phyloP scores from a whole-genome alignment of 208 protist genomes.

The Trypanosoma caninum region DNA sequence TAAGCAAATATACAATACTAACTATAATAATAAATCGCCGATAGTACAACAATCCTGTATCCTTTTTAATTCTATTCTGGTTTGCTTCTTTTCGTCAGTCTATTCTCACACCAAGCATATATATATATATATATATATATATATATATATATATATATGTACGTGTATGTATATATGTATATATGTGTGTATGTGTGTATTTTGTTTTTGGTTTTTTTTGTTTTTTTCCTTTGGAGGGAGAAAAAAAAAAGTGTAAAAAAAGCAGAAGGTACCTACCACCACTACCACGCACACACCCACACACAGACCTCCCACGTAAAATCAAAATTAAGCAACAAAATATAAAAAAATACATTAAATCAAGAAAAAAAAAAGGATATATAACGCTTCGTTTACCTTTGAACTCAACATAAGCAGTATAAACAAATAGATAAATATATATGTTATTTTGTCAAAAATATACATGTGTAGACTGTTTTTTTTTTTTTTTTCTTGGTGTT shows the following conservation, averaged over 20 bases:
- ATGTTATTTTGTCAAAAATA: neutral
- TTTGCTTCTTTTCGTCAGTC: too few relatives aligned
- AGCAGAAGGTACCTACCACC: neutral
- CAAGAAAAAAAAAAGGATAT: neutral
- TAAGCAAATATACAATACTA: constrained; percentile 2
- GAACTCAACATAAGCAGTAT: neutral
- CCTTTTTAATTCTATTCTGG: too few relatives aligned
- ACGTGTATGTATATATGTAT: constrained; percentile 5
- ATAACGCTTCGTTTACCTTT: too few relatives aligned
- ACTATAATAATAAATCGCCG: constrained; percentile 8
- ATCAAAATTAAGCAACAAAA: neutral
- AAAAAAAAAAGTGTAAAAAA: neutral
- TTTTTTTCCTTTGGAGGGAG: too few relatives aligned
- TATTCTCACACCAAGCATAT: neutral
- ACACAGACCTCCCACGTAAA: neutral
- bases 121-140: neutral
- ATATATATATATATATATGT: constrained; percentile 6
- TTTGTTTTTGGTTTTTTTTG: too few relatives aligned
- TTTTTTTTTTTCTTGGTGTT: too few relatives aligned
- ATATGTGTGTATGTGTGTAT: too few relatives aligned
- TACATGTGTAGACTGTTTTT: too few relatives aligned
- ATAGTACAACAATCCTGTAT: too few relatives aligned
- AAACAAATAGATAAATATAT: neutral
- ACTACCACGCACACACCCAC: neutral
- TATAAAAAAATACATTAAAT: neutral